Evolutionary conservation across 1,139 yeast species (phyloP), one percentile per base, ranked within the genome.

Genomic region (Yamadazyma spencermartinsiae): DNA sequence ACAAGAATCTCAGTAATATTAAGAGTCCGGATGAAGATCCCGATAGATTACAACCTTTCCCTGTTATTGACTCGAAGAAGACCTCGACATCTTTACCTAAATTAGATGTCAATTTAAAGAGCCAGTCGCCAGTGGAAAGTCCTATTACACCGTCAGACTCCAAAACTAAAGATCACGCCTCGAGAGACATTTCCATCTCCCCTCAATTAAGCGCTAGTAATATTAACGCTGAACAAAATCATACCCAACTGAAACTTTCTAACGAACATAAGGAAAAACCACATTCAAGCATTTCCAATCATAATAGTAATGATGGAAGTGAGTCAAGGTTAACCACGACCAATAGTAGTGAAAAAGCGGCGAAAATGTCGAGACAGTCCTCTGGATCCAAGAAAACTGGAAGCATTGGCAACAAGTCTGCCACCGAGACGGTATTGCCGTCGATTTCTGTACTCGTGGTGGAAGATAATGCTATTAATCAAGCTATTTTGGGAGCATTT

Each of bases 381-480:
- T 45, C 53, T 7, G 48, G 46, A 3, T 29, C 43, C n/a, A 45
- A 45, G 28, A 49, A 48, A 34, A 37, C 34, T 25, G 40, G 36
- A 15, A 37, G 27, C 4, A 37, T 38, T 20, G 34, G 34, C n/a
- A 18, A 19, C 13, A 44, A 42, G 24, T 36, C 51, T 10, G 48
- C 55, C 8, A 44, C 49, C 2, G 54, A 46, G 33, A 42, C 73
- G 40, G 81, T 78, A 8, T 54, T 78, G 20, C 96, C 97, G 0
- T 87, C 89, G 42, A 83, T 92, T 37, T 87, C 89, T 28, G 96
- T 92, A 3, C 67, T 92, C 39, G 92, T 92, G 25, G 98, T 94
- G 6, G 98, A 92, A 60, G 98, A 92, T 70, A 92, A 92, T 60
- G 85, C 92, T 34, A 90, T 92, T 54, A 92, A 92, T 62, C 95